Evolutionary conservation across 2,329 filamentous ascomycete species (phyloP).

Genomic region (Venturia pyrina): DNA sequence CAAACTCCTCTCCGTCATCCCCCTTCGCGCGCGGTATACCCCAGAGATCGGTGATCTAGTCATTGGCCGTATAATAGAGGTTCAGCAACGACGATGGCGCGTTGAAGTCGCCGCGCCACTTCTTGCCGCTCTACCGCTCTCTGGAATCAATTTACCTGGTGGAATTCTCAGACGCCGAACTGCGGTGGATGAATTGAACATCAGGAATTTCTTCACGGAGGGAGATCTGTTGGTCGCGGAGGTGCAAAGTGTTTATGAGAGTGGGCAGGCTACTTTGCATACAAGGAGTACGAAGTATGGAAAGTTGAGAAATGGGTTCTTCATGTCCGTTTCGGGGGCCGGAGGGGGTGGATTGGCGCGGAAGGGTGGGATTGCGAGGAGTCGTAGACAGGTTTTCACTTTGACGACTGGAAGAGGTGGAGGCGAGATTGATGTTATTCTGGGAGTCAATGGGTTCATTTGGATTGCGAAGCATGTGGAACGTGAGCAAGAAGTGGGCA

Average conservation of each 20-base stretch:
- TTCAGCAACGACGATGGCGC: slow-evolving; percentile 88
- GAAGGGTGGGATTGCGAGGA: slow-evolving; percentile 67
- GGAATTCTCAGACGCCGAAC: slow-evolving; percentile 86
- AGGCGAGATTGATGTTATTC: slow-evolving; percentile 69
- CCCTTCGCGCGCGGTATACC: slow-evolving; percentile 83
- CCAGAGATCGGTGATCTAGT: slow-evolving; percentile 96
- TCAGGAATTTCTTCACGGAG: slow-evolving; percentile 93
- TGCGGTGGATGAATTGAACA: slow-evolving; percentile 93
- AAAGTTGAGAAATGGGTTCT: slow-evolving; percentile 88
- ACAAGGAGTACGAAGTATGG: slow-evolving; percentile 88
- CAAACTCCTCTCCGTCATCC: slow-evolving; percentile 86
- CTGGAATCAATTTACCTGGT: slow-evolving; percentile 86
- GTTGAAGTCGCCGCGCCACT: slow-evolving; percentile 87
- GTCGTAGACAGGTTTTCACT: slow-evolving; percentile 80
- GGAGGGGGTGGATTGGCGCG: slow-evolving; percentile 46
- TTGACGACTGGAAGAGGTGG: slow-evolving; percentile 50
- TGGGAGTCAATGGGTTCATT: slow-evolving; percentile 95
- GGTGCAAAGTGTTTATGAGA: slow-evolving; percentile 78
- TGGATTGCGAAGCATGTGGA: slow-evolving; percentile 84
- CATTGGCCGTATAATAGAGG: slow-evolving; percentile 84
- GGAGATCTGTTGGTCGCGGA: slow-evolving; percentile 91
- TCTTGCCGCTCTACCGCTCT: slow-evolving; percentile 75
- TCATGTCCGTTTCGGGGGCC: slow-evolving; percentile 69
- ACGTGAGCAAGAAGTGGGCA: slow-evolving; percentile 46
- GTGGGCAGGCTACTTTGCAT: slow-evolving; percentile 80